Conservation (phyloP, 805 yeast species). For the Starmerella sp. region DNA sequence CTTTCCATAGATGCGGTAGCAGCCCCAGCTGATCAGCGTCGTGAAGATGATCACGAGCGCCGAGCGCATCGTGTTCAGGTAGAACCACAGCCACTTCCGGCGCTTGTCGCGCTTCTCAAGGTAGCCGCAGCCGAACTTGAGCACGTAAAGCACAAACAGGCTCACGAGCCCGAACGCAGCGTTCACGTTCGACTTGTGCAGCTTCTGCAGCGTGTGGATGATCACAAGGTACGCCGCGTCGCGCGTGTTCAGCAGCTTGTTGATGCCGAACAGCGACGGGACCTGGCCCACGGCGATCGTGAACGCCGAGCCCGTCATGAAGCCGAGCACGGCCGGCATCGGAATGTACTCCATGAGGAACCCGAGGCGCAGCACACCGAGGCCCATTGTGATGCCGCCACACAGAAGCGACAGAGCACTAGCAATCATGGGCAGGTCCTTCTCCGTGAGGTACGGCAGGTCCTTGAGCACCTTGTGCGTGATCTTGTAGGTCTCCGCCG, state of each 20-base stretch:
- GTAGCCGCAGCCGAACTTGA: constrained; percentile 55
- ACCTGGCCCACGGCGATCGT: constrained; percentile 75
- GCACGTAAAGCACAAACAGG: constrained; percentile 54
- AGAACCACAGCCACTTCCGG: constrained; percentile 49
- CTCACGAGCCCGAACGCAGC: constrained; percentile 84
- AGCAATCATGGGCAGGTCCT: constrained; percentile 62
- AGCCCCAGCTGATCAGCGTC: constrained; percentile 73
- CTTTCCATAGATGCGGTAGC: constrained; percentile 34
- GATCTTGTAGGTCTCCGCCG: constrained; percentile 70
- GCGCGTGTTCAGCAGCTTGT: constrained; percentile 56
- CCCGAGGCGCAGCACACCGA: constrained; percentile 75
- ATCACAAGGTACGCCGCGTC: constrained; percentile 57
- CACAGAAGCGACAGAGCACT: constrained; percentile 67
- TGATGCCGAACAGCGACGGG: constrained; percentile 72
- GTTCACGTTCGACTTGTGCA: constrained; percentile 57
- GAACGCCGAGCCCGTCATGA: constrained; percentile 90
- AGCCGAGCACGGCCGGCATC: constrained; percentile 84
- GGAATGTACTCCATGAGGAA: constrained; percentile 83
- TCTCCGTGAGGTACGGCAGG: constrained; percentile 32
- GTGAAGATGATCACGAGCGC: constrained; percentile 74
- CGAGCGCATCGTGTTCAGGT: constrained; percentile 62
- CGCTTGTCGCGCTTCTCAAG: constrained; percentile 57
- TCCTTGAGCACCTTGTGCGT: constrained; percentile 49
- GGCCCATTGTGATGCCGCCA: constrained; percentile 73
- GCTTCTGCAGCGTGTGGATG: constrained; percentile 57